phyloP scores from a whole-genome alignment of 2,329 filamentous ascomycete species.

The Fusarium sp. region DNA sequence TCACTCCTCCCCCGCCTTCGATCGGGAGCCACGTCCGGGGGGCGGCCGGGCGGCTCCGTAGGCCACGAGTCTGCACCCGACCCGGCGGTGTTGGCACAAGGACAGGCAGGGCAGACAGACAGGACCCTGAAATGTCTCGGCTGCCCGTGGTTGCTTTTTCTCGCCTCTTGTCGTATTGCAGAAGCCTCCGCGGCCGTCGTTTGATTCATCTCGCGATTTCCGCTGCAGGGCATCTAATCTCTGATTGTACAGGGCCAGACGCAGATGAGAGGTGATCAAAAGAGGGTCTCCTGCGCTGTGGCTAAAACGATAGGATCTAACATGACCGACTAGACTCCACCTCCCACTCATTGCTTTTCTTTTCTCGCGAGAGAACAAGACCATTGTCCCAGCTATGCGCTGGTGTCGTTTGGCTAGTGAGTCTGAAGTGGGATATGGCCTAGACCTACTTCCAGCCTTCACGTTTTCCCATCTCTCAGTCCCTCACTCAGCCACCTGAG shows the following conservation, averaged over 20 bases:
- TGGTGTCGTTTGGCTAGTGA: constrained; percentile 10
- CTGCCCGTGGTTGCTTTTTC: constrained; percentile 14
- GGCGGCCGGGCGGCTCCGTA: constrained; percentile 18
- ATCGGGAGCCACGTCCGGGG: not conserved
- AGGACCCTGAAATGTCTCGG: constrained; percentile 12
- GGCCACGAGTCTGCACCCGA: not conserved
- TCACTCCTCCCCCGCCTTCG: constrained; percentile 7
- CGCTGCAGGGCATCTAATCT: constrained; percentile 14
- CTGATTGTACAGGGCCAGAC: not conserved
- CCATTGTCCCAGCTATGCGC: constrained; percentile 17
- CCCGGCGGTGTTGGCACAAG: not conserved
- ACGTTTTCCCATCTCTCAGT: not conserved
- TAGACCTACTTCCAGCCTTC: not conserved
- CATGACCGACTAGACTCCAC: constrained; percentile 17
- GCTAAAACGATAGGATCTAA: constrained; percentile 15
- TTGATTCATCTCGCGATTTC: constrained; percentile 22
- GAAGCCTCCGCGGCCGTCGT: constrained; percentile 18
- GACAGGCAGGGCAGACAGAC: not conserved
- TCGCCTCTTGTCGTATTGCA: constrained; percentile 3
- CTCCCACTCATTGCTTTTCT: constrained; percentile 16
- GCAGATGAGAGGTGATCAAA: constrained; percentile 32
- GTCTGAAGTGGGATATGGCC: not conserved
- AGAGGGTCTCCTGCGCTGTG: constrained; percentile 11
- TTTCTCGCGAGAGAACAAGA: constrained; percentile 36
- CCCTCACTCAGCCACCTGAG: constrained; percentile 2